A percentile compares a stretch with the other conserved stretches of the same genome.
phyloP scores from a whole-genome alignment of 2,329 filamentous ascomycete species.

The Botrytis medusae region DNA sequence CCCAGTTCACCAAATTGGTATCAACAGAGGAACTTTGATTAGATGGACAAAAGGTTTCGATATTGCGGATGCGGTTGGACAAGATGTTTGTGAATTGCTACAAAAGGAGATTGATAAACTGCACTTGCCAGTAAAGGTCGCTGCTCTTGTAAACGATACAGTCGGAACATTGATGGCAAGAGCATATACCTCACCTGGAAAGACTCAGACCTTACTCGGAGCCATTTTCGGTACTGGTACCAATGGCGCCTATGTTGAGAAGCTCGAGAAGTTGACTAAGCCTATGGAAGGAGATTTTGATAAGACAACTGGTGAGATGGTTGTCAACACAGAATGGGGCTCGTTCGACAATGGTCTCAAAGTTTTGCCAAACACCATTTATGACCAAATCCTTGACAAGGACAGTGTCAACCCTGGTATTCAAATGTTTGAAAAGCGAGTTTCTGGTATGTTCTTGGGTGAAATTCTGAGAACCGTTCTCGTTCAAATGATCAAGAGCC shows the following conservation, averaged over 20 bases:
- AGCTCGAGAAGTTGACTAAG: conserved; percentile 82
- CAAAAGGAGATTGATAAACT: conserved; percentile 88
- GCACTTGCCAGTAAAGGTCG: conserved; percentile 86
- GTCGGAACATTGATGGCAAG: conserved; percentile 97
- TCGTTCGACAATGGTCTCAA: conserved; percentile 94
- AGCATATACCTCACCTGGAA: conserved; percentile 88
- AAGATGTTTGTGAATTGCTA: conserved; percentile 89
- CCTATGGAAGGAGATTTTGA: conserved; percentile 70
- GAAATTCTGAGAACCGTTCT: conserved; percentile 84
- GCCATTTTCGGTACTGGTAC: conserved; percentile 98
- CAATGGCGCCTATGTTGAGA: conserved; percentile 97
- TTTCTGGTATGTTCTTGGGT: conserved; percentile 97
- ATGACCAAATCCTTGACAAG: conserved; percentile 75
- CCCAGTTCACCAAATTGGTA: conserved; percentile 88
- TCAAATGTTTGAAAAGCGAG: conserved; percentile 98
- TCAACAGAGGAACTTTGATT: conserved; percentile 92
- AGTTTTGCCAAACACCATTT: conserved; percentile 81
- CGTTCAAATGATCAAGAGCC: conserved; percentile 68
- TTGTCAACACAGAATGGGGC: conserved; percentile 98
- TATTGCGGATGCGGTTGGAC: conserved; percentile 88
- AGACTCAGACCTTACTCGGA: conserved; percentile 83
- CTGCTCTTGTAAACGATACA: conserved; percentile 94
- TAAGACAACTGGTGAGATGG: conserved; percentile 84
- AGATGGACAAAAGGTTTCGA: conserved; percentile 99
- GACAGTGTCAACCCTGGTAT: conserved; percentile 87